A percentile compares a stretch with the other conserved stretches of the same genome.
These are phyloP conservation scores for Arthromyces matolae DNA, from an alignment of 768 basidiomycete species.

Conservation along the genomic window DNA sequence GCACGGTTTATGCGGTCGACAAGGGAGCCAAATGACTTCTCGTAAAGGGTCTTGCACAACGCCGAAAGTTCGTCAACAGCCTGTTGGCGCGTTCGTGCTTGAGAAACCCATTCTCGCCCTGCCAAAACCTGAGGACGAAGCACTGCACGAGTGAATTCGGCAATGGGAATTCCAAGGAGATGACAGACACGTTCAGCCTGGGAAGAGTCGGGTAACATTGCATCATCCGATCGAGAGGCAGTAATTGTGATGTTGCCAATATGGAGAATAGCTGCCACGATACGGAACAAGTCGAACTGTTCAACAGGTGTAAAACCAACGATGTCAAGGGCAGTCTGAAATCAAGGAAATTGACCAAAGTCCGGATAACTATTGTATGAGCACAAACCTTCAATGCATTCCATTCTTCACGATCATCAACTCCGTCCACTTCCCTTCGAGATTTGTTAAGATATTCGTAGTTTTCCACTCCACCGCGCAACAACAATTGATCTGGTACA, in stretches of 20 bases:
- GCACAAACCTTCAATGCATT: conserved; percentile 58
- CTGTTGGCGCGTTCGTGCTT: conserved; percentile 87
- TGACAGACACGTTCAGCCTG: conserved; percentile 91
- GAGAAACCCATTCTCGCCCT: conserved; percentile 95
- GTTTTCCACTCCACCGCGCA: conserved; percentile 70
- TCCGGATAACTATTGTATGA: neutral
- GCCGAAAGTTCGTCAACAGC: conserved; percentile 89
- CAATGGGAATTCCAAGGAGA: conserved; percentile 81
- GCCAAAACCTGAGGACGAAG: conserved; percentile 88
- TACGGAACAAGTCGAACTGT: conserved; percentile 90
- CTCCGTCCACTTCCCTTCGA: conserved; percentile 88
- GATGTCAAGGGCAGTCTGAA: conserved; percentile 74
- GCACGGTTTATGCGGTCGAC: conserved; percentile 95
- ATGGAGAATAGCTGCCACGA: conserved; percentile 90
- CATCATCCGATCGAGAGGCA: conserved; percentile 75
- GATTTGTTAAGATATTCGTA: conserved; percentile 93
- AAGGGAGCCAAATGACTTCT: conserved; percentile 91
- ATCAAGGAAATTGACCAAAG: neutral
- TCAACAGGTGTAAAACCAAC: conserved; percentile 85
- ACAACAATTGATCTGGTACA: conserved; percentile 69
- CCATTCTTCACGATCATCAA: conserved; percentile 93
- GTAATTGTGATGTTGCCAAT: conserved; percentile 90
- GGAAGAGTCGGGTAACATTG: conserved; percentile 70
- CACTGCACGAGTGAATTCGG: conserved; percentile 86
- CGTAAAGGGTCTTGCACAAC: conserved; percentile 93